Evolutionary conservation across 2,329 filamentous ascomycete species (phyloP), one percentile per base, ranked within the genome.

Genomic region (Samsoniella hepiali): DNA sequence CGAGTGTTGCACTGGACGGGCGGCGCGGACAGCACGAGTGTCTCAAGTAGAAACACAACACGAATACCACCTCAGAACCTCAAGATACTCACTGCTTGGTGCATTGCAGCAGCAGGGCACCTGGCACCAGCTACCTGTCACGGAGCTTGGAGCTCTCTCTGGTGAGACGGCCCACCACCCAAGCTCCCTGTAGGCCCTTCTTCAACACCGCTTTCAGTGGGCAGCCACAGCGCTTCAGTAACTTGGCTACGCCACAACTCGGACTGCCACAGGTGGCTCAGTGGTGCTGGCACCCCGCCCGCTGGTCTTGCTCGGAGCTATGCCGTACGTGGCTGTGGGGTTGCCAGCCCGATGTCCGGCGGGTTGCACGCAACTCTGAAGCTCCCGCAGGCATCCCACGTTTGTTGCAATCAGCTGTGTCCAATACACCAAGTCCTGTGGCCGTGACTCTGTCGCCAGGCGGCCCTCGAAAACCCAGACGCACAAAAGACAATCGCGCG

Each of bases 331-430:
- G 57, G 57, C 34, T 50, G 57, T 59, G 57, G 57, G 57, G 45
- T 50, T 38, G 10, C 22, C 32, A 40, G 49, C 34, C 34, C 45
- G 57, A 59, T 50, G 32, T 13, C 45, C 5, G 34, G 45, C 34
- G 42, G 32, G 34, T 40, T 27, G n/a, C 11, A 38, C n/a, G 34
- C 34, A 27, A 3, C 45, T 29, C 32, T 42, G 9, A 60, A 40
- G 36, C 58, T 53, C 29, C 17, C 47, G 36, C 10, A 31, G 55
- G 27, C 47, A 60, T 60, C 29, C 36, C 38, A 29, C 36, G 17
- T 59, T 45, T 36, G 15, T 22, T 40, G 15, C 47, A 32, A 34
- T 53, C 66, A 64, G n/a, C 42, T 49, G 57, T 45, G 32, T 59
- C 45, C 40, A n/a, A 31, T 45, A 40, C 56, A 40, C 7, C 34